Percentiles rank a stretch among this genome's conserved stretches.
phyloP scores from a whole-genome alignment of 2,329 filamentous ascomycete species.

The Botrytis elliptica region DNA sequence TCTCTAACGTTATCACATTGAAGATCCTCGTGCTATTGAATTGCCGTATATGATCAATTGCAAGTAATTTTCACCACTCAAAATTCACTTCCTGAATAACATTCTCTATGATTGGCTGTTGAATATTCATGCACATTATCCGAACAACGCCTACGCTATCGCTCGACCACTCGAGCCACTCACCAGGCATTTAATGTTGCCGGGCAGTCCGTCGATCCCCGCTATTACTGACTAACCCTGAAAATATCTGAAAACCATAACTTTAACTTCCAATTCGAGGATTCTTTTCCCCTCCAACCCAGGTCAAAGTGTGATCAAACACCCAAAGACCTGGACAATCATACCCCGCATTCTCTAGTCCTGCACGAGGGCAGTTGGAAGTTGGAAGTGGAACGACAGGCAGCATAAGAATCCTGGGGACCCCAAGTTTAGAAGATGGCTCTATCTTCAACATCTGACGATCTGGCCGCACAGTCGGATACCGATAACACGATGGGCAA shows the following conservation, averaged over 20 bases:
- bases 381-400: conserved; percentile 6
- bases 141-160: conserved; percentile 1
- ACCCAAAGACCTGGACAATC: conserved; percentile 19
- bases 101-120: not conserved
- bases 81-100: not conserved
- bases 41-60: conserved; percentile 10
- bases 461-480: conserved; percentile 7
- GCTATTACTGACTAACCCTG: conserved; percentile 21
- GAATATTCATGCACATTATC: not conserved
- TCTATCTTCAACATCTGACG: conserved; percentile 12
- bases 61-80: not conserved
- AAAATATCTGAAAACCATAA: conserved; percentile 18
- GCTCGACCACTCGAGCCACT: conserved; percentile 11
- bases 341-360: conserved; percentile 20
- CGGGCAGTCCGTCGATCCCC: conserved; percentile 17
- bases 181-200: conserved; percentile 10
- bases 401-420: conserved; percentile 21
- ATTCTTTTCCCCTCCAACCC: conserved; percentile 16
- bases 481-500: conserved; percentile 12
- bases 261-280: conserved; percentile 21
- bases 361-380: conserved; percentile 11
- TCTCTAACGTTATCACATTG: not conserved
- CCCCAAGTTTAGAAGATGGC: conserved; percentile 18
- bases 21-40: conserved; percentile 5
- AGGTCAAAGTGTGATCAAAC: conserved; percentile 17